phyloP scores from a whole-genome alignment of 2,329 filamentous ascomycete genomes.

The Hymenoscyphus scutula region DNA sequence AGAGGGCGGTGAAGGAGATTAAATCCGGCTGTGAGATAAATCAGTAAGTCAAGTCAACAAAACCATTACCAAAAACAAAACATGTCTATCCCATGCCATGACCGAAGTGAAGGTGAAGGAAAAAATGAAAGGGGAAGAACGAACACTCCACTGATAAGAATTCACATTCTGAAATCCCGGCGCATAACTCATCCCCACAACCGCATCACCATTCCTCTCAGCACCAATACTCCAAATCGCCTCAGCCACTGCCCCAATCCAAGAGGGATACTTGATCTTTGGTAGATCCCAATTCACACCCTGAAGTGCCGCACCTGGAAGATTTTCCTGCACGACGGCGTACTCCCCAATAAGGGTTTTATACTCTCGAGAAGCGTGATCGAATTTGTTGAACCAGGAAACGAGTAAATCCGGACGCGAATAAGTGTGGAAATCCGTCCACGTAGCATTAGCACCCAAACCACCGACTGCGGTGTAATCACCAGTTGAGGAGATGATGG shows the following conservation, averaged over 20 bases:
- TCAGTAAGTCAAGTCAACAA: background rate
- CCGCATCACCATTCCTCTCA: slow-evolving; percentile 30
- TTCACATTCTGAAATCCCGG: slow-evolving; percentile 34
- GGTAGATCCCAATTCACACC: slow-evolving; percentile 21
- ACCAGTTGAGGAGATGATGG: slow-evolving; percentile 40
- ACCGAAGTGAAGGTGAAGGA: too few relatives aligned
- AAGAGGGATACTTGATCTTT: slow-evolving; percentile 22
- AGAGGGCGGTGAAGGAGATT: slow-evolving; percentile 38
- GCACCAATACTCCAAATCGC: slow-evolving; percentile 29
- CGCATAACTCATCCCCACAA: slow-evolving; percentile 31
- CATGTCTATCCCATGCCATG: too few relatives aligned
- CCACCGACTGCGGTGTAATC: slow-evolving; percentile 22
- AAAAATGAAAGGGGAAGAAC: slow-evolving; percentile 14
- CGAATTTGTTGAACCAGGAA: slow-evolving; percentile 25
- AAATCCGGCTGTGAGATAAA: slow-evolving; percentile 29
- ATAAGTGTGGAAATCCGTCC: slow-evolving; percentile 32
- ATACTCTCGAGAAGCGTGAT: slow-evolving; percentile 21
- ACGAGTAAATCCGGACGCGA: slow-evolving; percentile 29
- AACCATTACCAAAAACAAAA: too few relatives aligned
- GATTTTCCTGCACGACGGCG: slow-evolving; percentile 28
- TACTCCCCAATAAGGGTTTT: slow-evolving; percentile 33
- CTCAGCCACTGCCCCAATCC: slow-evolving; percentile 32
- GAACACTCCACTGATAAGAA: slow-evolving; percentile 30
- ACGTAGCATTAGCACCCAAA: slow-evolving; percentile 5
- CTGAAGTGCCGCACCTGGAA: slow-evolving; percentile 3